These are phyloP conservation scores for Fusarium fujikuroi DNA, from an alignment of 2,329 filamentous ascomycete species.

Conservation along the genomic window DNA sequence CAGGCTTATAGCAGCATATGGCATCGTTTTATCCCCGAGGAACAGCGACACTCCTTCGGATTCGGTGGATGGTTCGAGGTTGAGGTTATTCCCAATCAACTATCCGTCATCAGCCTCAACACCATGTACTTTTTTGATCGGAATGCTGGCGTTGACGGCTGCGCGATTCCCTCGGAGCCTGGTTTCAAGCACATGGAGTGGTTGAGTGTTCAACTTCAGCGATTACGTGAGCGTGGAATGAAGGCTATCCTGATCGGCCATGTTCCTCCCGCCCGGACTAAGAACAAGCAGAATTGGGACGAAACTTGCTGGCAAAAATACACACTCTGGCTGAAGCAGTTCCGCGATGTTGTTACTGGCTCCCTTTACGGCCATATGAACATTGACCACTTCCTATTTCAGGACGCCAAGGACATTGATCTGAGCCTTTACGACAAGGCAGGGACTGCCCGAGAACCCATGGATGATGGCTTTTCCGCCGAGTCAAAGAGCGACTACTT, in stretches of 20 bases:
- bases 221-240: constrained; percentile 84
- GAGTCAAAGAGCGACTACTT: constrained; percentile 77
- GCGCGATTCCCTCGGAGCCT: constrained; percentile 79
- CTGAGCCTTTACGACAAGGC: constrained; percentile 56
- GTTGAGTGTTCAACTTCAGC: constrained; percentile 88
- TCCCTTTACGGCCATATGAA: constrained; percentile 97
- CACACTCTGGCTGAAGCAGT: constrained; percentile 88
- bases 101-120: constrained; percentile 94
- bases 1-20: constrained; percentile 81
- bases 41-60: constrained; percentile 89
- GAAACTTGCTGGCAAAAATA: constrained; percentile 99
- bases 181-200: constrained; percentile 97
- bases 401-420: constrained; percentile 83
- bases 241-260: constrained; percentile 96
- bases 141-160: constrained; percentile 94
- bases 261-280: constrained; percentile 88
- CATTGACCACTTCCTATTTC: constrained; percentile 94
- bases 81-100: constrained; percentile 85
- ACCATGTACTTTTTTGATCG: constrained; percentile 96
- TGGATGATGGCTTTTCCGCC: constrained; percentile 67
- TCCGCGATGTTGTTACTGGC: constrained; percentile 86
- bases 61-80: constrained; percentile 95
- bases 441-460: constrained; percentile 36
- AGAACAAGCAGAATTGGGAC: constrained; percentile 89
- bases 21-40: constrained; percentile 88